Evolutionary conservation across 139 green algal genomes (phyloP).

Genomic region (Tetradesmus lagerheimii): DNA sequence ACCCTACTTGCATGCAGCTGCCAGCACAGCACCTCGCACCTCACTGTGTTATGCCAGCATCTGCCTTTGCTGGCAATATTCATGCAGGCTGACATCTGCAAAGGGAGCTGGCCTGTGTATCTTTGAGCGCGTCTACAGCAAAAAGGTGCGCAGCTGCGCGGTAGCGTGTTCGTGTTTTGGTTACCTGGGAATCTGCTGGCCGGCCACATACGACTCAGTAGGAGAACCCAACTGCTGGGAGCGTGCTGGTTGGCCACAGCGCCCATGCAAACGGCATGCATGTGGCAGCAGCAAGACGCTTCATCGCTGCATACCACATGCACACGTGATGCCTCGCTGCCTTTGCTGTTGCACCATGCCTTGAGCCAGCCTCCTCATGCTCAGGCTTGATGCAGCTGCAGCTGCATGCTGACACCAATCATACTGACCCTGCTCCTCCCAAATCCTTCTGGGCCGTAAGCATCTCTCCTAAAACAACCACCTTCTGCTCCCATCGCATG

Average conservation of each 20-base stretch:
- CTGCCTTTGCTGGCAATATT: not conserved
- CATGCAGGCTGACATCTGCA: slow-evolving; percentile 10
- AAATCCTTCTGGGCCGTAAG: no score
- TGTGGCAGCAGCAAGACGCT: not conserved
- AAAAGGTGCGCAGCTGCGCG: not conserved
- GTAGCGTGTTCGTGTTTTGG: not conserved
- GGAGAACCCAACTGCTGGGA: no score
- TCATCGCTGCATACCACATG: no score
- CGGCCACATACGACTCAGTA: no score
- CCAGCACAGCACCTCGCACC: not conserved
- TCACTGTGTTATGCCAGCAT: not conserved
- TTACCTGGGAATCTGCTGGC: no score
- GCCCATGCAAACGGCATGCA: not conserved
- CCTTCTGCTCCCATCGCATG: no score
- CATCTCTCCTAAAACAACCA: no score
- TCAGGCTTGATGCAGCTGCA: not conserved
- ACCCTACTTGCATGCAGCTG: not conserved
- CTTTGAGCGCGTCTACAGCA: slow-evolving; percentile 77
- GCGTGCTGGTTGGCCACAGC: no score
- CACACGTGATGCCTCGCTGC: no score
- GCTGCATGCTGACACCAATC: not conserved
- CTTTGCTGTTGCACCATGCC: no score
- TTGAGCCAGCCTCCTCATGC: no score
- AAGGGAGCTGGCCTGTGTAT: slow-evolving; percentile 77
- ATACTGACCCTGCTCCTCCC: no score